Conservation (phyloP, 2,329 filamentous ascomycete genomes). For the Aspergillus sojae region DNA sequence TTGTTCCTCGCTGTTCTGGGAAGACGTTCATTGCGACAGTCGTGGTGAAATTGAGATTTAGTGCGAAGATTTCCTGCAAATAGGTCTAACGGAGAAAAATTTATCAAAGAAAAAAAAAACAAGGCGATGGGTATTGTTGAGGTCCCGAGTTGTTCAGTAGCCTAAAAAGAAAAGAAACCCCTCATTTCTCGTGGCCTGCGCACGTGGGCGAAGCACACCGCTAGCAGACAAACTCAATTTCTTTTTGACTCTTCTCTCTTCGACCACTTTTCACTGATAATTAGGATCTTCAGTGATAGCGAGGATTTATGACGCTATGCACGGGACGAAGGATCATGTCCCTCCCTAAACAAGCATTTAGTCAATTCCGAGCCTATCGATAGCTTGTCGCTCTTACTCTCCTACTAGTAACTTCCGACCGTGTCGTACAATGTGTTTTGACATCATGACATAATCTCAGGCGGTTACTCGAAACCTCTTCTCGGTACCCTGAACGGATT, state of each 20-base stretch:
- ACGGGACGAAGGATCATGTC: neutral
- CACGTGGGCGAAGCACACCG: conserved; percentile 6
- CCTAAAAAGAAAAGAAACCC: neutral
- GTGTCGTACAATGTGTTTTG: neutral
- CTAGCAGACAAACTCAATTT: conserved; percentile 1
- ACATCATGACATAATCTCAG: neutral
- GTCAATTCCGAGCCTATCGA: neutral
- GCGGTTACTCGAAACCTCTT: neutral
- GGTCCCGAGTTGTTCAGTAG: too few relatives aligned
- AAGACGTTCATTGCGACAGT: conserved; percentile 14
- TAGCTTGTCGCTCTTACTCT: neutral
- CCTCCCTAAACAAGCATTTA: neutral
- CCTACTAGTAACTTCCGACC: neutral
- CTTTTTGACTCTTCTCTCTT: neutral
- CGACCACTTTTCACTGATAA: neutral
- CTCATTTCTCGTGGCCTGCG: neutral
- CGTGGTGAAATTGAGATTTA: neutral
- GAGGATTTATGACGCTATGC: neutral
- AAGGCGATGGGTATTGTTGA: neutral
- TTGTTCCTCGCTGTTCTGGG: conserved; percentile 7
- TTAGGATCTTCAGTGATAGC: neutral
- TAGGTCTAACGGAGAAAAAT: neutral
- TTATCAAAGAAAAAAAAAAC: neutral
- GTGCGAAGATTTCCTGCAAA: neutral
- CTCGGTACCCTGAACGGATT: neutral